These are phyloP conservation scores for Colletotrichum somersetense DNA, from an alignment of 2,329 filamentous ascomycete species.

Conservation along the genomic window DNA sequence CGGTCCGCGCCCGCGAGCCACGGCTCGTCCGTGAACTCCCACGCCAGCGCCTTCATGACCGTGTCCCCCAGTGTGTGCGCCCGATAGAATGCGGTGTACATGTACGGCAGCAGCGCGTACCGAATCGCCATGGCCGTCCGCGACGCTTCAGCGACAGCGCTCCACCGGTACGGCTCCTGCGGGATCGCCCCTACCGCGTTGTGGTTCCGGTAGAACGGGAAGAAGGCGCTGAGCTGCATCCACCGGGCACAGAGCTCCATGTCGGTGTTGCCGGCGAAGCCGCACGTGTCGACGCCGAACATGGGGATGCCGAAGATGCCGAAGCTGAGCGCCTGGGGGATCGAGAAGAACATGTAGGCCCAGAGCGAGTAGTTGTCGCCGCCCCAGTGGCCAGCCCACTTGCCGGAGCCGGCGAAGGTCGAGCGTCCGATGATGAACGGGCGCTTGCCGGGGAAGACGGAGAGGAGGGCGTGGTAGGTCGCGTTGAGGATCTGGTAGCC, in stretches of 20 bases:
- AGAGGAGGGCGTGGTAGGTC: slow-evolving; percentile 78
- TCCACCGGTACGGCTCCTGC: slow-evolving; percentile 81
- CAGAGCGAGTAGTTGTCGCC: slow-evolving; percentile 80
- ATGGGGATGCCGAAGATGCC: slow-evolving; percentile 80
- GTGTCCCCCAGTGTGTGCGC: slow-evolving; percentile 76
- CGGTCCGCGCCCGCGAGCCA: slow-evolving; percentile 74
- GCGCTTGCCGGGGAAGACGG: slow-evolving; percentile 74
- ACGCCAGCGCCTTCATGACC: slow-evolving; percentile 78
- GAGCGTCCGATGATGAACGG: slow-evolving; percentile 88
- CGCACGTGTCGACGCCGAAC: slow-evolving; percentile 79
- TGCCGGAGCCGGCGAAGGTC: slow-evolving; percentile 82
- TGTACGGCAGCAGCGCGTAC: slow-evolving; percentile 78
- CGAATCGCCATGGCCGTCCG: slow-evolving; percentile 77
- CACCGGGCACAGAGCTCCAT: slow-evolving; percentile 80
- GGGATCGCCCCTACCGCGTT: slow-evolving; percentile 70
- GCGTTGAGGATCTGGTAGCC: slow-evolving; percentile 82
- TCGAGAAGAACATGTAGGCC: slow-evolving; percentile 81
- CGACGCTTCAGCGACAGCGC: slow-evolving; percentile 73
- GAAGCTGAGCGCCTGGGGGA: slow-evolving; percentile 82
- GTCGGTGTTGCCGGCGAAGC: slow-evolving; percentile 76
- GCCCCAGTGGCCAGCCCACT: slow-evolving; percentile 85
- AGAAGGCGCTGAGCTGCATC: slow-evolving; percentile 81
- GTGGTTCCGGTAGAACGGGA: slow-evolving; percentile 84
- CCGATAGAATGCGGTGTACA: slow-evolving; percentile 79
- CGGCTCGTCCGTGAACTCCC: slow-evolving; percentile 81